Conservation (phyloP, 2,329 filamentous ascomycete species). For the Fusarium sp. region DNA sequence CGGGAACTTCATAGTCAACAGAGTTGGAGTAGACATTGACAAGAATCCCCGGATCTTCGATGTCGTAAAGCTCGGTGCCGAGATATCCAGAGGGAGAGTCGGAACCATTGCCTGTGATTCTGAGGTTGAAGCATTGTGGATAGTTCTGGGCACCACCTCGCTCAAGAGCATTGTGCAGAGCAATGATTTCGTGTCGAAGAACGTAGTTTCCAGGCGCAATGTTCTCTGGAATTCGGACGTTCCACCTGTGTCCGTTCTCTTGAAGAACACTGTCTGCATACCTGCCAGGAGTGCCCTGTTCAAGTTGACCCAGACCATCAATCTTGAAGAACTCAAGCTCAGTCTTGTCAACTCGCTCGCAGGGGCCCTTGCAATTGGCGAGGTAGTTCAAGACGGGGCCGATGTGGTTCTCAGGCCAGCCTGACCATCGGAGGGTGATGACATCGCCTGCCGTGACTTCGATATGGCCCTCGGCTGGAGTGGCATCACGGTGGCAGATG, state of each 20-base stretch:
- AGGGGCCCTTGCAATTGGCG: conserved; percentile 53
- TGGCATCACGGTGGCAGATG: conserved; percentile 56
- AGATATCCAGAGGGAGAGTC: conserved; percentile 45
- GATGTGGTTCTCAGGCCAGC: conserved; percentile 58
- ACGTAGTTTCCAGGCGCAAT: conserved; percentile 62
- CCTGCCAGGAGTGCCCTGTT: conserved; percentile 46
- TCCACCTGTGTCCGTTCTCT: conserved; percentile 60
- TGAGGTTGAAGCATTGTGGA: conserved; percentile 61
- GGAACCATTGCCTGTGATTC: conserved; percentile 53
- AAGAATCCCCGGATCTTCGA: conserved; percentile 47
- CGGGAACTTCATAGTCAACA: conserved; percentile 45
- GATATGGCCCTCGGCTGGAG: conserved; percentile 51
- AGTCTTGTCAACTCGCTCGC: conserved; percentile 52
- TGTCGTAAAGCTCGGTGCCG: conserved; percentile 49
- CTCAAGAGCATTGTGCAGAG: conserved; percentile 57
- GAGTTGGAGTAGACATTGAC: conserved; percentile 46
- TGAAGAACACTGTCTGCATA: conserved; percentile 57
- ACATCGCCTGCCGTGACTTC: conserved; percentile 54
- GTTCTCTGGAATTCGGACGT: conserved; percentile 56
- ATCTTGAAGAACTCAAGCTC: conserved; percentile 58
- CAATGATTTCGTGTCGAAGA: conserved; percentile 63
- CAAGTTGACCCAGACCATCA: conserved; percentile 50
- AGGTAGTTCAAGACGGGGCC: conserved; percentile 58
- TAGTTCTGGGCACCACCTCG: conserved; percentile 58
- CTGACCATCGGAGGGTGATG: conserved; percentile 57